Evolutionary conservation across 1,139 yeast genomes (phyloP).

Genomic region (Taphrina sp.): DNA sequence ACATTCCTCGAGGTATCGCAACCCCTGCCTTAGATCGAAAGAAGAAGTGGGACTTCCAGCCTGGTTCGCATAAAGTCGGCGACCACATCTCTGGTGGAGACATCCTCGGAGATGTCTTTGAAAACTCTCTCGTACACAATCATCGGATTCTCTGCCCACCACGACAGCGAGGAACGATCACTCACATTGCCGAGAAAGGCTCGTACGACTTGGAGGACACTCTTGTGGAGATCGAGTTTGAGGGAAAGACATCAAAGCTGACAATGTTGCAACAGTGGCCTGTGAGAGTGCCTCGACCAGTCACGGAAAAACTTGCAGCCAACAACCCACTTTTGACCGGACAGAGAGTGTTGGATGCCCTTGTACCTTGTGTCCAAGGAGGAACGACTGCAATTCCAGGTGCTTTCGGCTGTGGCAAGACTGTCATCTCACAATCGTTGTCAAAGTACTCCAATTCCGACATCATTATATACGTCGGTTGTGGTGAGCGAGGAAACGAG

Average conservation of each 20-base stretch:
- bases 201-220: constrained; percentile 87
- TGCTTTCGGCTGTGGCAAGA: constrained; percentile 99
- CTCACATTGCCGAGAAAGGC: constrained; percentile 84
- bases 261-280: constrained; percentile 99
- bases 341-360: constrained; percentile 95
- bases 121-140: constrained; percentile 85
- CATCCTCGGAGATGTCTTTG: constrained; percentile 88
- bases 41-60: constrained; percentile 79
- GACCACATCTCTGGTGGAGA: constrained; percentile 99
- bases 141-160: constrained; percentile 96
- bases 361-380: constrained; percentile 99
- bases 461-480: constrained; percentile 87
- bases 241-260: constrained; percentile 75
- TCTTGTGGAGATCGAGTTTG: constrained; percentile 88
- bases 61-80: constrained; percentile 71
- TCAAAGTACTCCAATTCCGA: constrained; percentile 97
- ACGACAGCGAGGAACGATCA: constrained; percentile 95
- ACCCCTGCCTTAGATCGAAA: constrained; percentile 89
- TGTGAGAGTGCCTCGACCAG: constrained; percentile 98
- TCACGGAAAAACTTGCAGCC: constrained; percentile 86
- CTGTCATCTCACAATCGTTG: constrained; percentile 95
- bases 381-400: constrained; percentile 99
- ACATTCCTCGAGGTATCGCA: constrained; percentile 97
- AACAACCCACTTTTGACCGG: constrained; percentile 95
- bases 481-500: constrained; percentile 96